Evolutionary conservation across 805 yeast species (phyloP).

Genomic region (Lipomyces yamadae): DNA sequence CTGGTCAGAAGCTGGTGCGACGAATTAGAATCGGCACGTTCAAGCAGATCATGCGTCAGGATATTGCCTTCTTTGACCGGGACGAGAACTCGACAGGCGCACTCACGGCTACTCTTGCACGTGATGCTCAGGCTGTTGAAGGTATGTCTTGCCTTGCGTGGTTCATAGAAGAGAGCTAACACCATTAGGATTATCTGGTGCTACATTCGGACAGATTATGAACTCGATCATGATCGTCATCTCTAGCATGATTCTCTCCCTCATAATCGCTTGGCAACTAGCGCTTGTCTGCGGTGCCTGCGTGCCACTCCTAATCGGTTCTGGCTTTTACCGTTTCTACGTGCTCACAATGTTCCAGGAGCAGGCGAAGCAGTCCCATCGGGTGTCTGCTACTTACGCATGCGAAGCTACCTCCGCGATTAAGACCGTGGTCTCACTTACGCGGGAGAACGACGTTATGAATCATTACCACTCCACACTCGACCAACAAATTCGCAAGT

Average conservation of each 20-base stretch:
- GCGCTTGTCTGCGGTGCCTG: conserved; percentile 51
- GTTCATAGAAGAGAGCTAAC: not conserved
- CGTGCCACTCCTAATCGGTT: conserved; percentile 46
- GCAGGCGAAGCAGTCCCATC: conserved; percentile 48
- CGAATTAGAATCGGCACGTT: conserved; percentile 40
- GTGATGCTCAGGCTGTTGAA: conserved; percentile 43
- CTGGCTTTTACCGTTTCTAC: conserved; percentile 50
- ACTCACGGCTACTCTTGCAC: conserved; percentile 40
- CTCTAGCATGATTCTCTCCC: conserved; percentile 50
- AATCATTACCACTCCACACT: conserved; percentile 41
- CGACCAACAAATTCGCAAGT: conserved; percentile 12
- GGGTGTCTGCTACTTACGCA: conserved; percentile 50
- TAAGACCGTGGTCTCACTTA: conserved; percentile 51
- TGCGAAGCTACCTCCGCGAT: conserved; percentile 50
- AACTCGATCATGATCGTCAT: conserved; percentile 47
- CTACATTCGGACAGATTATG: conserved; percentile 44
- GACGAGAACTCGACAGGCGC: conserved; percentile 42
- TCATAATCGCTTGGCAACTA: conserved; percentile 50
- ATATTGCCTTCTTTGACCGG: conserved; percentile 42
- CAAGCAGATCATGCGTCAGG: conserved; percentile 42
- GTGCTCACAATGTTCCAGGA: conserved; percentile 46
- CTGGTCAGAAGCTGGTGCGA: conserved; percentile 39
- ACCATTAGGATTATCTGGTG: conserved; percentile 38
- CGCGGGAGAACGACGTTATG: conserved; percentile 50
- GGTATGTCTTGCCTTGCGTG: conserved; percentile 30